Percentiles rank a stretch among this genome's conserved stretches.
Evolutionary conservation across 306 rosid species (phyloP).

Genomic region (Amphicarpaea edgeworthii): DNA sequence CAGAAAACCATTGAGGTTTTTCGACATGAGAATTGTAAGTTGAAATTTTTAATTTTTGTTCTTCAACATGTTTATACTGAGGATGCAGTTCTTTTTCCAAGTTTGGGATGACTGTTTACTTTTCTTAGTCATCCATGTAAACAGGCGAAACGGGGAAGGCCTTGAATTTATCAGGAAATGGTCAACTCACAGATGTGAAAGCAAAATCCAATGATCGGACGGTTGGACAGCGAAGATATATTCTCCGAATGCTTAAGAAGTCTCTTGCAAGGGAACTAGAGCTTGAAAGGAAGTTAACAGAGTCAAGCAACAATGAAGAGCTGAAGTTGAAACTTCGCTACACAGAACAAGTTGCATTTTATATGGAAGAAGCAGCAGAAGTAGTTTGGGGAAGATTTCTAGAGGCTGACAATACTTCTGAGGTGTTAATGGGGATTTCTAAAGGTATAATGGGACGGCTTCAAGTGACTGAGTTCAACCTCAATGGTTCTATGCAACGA

Average conservation of each 20-base stretch:
- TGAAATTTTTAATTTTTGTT: slow-evolving; percentile 31
- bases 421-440: slow-evolving; percentile 83
- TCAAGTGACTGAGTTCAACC: slow-evolving; percentile 74
- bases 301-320: slow-evolving; percentile 76
- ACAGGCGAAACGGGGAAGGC: slow-evolving; percentile 67
- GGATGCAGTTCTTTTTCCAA: slow-evolving; percentile 32
- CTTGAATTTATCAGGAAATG: slow-evolving; percentile 55
- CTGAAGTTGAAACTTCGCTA: slow-evolving; percentile 77
- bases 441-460: slow-evolving; percentile 75
- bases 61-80: slow-evolving; percentile 14
- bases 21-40: slow-evolving; percentile 62
- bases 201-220: slow-evolving; percentile 62
- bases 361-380: slow-evolving; percentile 88
- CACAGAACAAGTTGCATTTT: slow-evolving; percentile 76
- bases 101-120: slow-evolving; percentile 43
- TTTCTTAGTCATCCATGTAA: slow-evolving; percentile 45
- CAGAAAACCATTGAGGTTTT: slow-evolving; percentile 70
- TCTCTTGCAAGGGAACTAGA: slow-evolving; percentile 89
- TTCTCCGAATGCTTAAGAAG: slow-evolving; percentile 88
- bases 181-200: slow-evolving; percentile 49
- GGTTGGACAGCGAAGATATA: slow-evolving; percentile 75
- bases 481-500: slow-evolving; percentile 59
- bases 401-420: slow-evolving; percentile 91
- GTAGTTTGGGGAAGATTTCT: slow-evolving; percentile 97
- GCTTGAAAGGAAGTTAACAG: slow-evolving; percentile 82